These are phyloP conservation scores for Colletotrichum sp. DNA, from an alignment of 2,329 filamentous ascomycete genomes.

Conservation along the genomic window DNA sequence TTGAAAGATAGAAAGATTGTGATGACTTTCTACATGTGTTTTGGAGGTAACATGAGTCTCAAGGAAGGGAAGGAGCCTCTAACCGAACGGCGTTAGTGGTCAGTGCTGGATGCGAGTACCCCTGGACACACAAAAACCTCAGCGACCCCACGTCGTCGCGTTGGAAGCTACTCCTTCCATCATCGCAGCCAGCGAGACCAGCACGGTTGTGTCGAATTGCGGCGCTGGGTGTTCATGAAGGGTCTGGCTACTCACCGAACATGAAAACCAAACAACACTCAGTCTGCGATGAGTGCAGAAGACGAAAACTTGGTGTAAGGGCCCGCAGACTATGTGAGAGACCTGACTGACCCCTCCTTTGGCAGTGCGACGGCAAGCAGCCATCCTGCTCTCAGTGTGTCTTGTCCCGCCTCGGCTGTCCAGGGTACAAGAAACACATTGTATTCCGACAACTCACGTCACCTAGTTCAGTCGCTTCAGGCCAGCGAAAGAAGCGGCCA, in stretches of 20 bases:
- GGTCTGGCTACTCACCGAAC: not conserved
- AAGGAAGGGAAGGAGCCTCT: not conserved
- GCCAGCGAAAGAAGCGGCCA: not conserved
- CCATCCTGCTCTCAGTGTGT: slow-evolving; percentile 29
- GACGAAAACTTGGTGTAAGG: not conserved
- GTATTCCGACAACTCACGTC: slow-evolving; percentile 22
- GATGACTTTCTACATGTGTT: not conserved
- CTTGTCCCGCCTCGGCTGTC: slow-evolving; percentile 22
- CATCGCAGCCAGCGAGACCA: not conserved
- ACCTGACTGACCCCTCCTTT: not conserved
- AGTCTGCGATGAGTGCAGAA: not conserved
- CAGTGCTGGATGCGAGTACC: not conserved
- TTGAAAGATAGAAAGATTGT: not conserved
- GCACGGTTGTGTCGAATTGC: not conserved
- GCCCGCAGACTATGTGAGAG: not conserved
- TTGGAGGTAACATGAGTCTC: not conserved
- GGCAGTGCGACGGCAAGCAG: slow-evolving; percentile 29
- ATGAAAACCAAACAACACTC: not conserved
- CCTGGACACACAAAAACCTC: not conserved
- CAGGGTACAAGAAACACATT: slow-evolving; percentile 28
- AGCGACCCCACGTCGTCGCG: not conserved
- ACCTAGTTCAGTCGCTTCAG: not conserved
- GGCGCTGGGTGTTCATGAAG: not conserved
- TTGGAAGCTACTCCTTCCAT: not conserved
- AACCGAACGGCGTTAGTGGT: not conserved